Base-by-base conservation (phyloP, 2,329 filamentous ascomycete species). In the Fonsecaea multimorphosa region DNA sequence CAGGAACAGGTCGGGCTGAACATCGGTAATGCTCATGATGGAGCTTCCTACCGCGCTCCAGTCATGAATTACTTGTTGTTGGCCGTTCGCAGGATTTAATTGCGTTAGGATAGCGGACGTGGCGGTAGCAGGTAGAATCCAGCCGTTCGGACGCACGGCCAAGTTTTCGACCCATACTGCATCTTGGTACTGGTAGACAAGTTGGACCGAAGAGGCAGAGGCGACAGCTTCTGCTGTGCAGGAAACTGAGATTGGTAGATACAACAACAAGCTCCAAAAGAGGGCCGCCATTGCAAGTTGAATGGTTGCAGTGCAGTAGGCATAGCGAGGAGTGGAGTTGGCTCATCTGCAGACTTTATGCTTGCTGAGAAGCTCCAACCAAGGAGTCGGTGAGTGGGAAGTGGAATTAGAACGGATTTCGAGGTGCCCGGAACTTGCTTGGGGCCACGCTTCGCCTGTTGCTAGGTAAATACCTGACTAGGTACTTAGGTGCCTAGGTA, bases 321-420 rank as follows among this genome's bases (percentile, higher is more conserved):
- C 5, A 40, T 11, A n/a, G 38, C 38, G n/a, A 19, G 11, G 34
- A 38, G 34, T 38, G 9, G 38, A 4, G 32, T 34, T 34, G 38
- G 38, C 38, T 40, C 14, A 40, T 40, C 38, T n/a, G 38, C 38
- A 40, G 38, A 40, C 38, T 40, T 40, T 40, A 40, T n/a, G n/a
- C 38, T 40, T 40, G 16, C n/a, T 6, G 38, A 40, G 38, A 40
- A 40, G 38, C 38, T 40, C 14, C 38, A 40, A n/a, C 38, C 38
- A 40, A 40, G 16, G 38, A 12, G 38, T 8, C 38, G 38, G 38
- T 19, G 38, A 40, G 38, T 40, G n/a, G 38, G 38, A 12, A 34
- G 5, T 34, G 11, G 32, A n/a, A 34, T 34, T 34, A 12, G 32
- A 40, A 40, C n/a, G 38, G 4, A 40, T 19, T 40, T 14, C 38